Evolutionary conservation across 1,284 basidiomycete genomes (phyloP).

Genomic region (Heterobasidion annosum): DNA sequence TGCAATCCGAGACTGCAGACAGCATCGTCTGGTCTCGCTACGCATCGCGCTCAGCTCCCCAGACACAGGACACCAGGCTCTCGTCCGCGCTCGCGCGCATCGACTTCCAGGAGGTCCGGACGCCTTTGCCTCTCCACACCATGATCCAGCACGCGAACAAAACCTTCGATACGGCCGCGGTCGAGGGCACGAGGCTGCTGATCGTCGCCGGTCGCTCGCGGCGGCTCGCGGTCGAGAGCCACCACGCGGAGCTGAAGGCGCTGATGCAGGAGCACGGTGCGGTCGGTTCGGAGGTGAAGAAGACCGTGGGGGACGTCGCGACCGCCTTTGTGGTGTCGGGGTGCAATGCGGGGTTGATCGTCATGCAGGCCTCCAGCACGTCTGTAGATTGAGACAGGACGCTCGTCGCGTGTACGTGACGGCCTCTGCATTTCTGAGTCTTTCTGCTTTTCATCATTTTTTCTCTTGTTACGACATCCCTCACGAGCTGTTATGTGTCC

Average conservation of each 20-base stretch:
- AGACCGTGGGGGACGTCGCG: constrained; percentile 79
- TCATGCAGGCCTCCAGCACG: constrained; percentile 51
- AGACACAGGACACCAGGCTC: constrained; percentile 16
- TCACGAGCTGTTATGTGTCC: neutral
- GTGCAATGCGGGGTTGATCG: constrained; percentile 53
- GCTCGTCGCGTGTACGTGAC: no score
- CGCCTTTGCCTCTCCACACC: constrained; percentile 46
- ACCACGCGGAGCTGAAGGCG: constrained; percentile 52
- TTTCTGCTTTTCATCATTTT: neutral
- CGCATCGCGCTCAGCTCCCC: constrained; percentile 18
- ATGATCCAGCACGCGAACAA: constrained; percentile 25
- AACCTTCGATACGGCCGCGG: constrained; percentile 14
- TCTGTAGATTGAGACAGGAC: neutral
- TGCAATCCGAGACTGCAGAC: constrained; percentile 39
- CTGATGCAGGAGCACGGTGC: constrained; percentile 49
- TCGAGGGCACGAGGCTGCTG: constrained; percentile 33
- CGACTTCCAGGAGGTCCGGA: constrained; percentile 41
- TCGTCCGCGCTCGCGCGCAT: constrained; percentile 37
- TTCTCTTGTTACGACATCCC: neutral
- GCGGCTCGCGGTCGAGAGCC: constrained; percentile 56
- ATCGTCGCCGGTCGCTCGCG: constrained; percentile 66
- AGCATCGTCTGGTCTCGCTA: constrained; percentile 31
- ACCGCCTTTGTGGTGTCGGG: constrained; percentile 61
- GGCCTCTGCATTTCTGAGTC: neutral
- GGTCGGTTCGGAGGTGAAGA: constrained; percentile 50